Base-by-base conservation (phyloP, 768 basidiomycete species). In the Dendrothele bispora region DNA sequence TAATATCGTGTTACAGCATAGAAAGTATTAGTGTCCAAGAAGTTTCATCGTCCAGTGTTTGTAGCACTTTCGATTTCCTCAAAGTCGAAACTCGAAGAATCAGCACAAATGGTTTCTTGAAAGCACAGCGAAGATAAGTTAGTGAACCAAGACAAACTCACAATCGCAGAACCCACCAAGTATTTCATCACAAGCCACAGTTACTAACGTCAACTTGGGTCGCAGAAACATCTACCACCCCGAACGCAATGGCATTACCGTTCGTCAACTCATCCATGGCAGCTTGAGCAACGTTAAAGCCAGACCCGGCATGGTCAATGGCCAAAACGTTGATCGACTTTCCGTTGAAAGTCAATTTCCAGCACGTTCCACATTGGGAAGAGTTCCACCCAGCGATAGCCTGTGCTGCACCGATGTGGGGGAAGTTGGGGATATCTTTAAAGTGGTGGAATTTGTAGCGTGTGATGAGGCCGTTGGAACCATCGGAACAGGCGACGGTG, bases 351-450 rank as follows among this genome's bases (percentile, higher is more conserved):
- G 75, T 73, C 52, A 86, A 58, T 49, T 70, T 46, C 82, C 82
- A 86, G 63, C 85, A 86, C 21, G 74, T 72, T 2, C 81, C 82
- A 54, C 84, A 86, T 36, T 68, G 64, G 2, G 61, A 50, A 1
- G 80, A 83, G 58, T 79, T 71, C 63, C 66, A 84, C 22, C 73
- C 75, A 5, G 61, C 61, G 47, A 86, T 67, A 29, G 72, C 79
- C 14, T 70, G 66, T 1, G 72, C 77, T 1, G 78, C 83, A 25
- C 81, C 83, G 55, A 86, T 80, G 61, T 68, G 59, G 1, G 84
- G 82, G 69, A 83, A 87, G 38, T 63, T 65, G 2, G 83, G 82
- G 24, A 86, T 61, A 29, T 67, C 64, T 12, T 67, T 70, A 42
- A 84, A 78, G 29, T 73, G 82, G 3, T 63, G 70, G 63, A 69